Percentiles rank a stretch among this genome's conserved stretches.
phyloP scores from a whole-genome alignment of 305 asterid species.

The Solanum hybrid region DNA sequence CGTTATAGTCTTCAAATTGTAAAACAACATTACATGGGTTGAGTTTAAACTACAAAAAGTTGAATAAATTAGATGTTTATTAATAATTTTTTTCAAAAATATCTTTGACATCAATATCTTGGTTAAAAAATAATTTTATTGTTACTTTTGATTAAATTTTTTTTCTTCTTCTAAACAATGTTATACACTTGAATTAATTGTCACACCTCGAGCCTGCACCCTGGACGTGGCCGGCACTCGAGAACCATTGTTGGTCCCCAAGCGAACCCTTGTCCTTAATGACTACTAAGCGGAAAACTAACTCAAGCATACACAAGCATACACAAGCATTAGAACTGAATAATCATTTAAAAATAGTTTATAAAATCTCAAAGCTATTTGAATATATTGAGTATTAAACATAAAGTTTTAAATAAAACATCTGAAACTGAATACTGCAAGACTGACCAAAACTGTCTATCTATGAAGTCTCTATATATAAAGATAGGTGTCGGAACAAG shows the following conservation, averaged over 20 bases:
- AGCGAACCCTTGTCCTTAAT: too few species aligned
- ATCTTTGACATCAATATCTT: not conserved
- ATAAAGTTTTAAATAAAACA: too few species aligned
- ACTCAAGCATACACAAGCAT: not conserved
- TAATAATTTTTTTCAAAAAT: too few species aligned
- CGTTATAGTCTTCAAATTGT: not conserved
- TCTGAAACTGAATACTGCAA: not conserved
- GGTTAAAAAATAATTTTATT: not conserved
- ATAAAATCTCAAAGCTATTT: too few species aligned
- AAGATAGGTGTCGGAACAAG: not conserved
- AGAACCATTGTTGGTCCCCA: not conserved
- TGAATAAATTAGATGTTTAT: not conserved
- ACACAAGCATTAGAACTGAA: too few species aligned
- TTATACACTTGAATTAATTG: not conserved
- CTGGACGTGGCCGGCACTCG: not conserved
- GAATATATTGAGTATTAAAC: not conserved
- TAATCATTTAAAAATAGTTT: not conserved
- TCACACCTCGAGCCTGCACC: not conserved
- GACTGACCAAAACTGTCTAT: not conserved
- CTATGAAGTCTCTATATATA: not conserved
- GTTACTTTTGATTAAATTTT: not conserved
- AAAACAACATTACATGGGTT: not conserved
- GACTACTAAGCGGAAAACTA: not conserved
- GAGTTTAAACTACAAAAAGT: not conserved
- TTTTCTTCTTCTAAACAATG: not conserved